Evolutionary conservation across 768 basidiomycete genomes (phyloP).

Genomic region (Suillus subalutaceus): DNA sequence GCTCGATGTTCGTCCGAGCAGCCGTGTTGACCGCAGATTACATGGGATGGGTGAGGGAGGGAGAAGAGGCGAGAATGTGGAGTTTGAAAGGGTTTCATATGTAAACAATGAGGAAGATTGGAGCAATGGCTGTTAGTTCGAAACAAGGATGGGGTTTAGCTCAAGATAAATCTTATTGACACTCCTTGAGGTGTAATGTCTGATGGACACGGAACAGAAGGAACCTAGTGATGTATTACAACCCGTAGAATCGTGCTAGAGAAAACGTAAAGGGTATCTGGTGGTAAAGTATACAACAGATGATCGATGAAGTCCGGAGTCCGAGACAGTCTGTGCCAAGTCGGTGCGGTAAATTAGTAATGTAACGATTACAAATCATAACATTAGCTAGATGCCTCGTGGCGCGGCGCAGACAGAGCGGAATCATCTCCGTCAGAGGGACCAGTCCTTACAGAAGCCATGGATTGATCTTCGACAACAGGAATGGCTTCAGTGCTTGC

Average conservation of each 20-base stretch:
- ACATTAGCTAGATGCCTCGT: background rate
- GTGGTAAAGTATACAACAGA: background rate
- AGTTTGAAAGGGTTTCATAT: constrained; percentile 32
- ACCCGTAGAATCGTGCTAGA: background rate
- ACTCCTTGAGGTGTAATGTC: background rate
- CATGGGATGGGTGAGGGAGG: constrained; percentile 21
- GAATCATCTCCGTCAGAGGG: background rate
- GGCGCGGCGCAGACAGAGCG: background rate
- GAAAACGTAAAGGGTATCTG: background rate
- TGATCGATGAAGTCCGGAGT: background rate
- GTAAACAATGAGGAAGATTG: background rate
- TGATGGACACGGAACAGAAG: background rate
- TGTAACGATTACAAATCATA: background rate
- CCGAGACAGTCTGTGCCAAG: background rate
- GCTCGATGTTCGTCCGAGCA: constrained; percentile 38
- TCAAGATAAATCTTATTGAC: background rate
- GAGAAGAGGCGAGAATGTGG: constrained; percentile 30
- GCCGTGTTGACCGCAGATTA: constrained; percentile 34
- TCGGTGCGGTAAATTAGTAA: too few species aligned
- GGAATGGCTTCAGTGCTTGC: background rate
- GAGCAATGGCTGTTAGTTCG: background rate
- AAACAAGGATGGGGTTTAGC: background rate
- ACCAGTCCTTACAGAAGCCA: background rate
- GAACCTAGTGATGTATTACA: background rate
- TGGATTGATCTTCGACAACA: background rate